These are phyloP conservation scores for Pseudogymnoascus sp. DNA, from an alignment of 2,329 filamentous ascomycete genomes.

Conservation along the genomic window DNA sequence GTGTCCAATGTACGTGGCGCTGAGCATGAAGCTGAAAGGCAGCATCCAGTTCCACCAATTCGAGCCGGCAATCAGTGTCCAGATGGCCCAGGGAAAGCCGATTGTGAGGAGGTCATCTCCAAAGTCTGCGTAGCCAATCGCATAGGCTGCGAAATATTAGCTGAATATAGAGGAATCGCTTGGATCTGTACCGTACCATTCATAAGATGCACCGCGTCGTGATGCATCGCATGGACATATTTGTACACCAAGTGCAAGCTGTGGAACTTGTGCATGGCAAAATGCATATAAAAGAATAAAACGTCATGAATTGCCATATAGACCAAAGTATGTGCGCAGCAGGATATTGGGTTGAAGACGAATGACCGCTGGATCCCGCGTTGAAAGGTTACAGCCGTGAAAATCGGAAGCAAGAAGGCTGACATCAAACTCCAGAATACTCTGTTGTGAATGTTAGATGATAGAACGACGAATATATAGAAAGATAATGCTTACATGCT, in stretches of 20 bases:
- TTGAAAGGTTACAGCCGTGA: neutral
- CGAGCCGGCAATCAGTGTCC: neutral
- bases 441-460: neutral
- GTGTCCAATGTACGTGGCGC: neutral
- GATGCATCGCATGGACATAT: neutral
- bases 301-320: neutral
- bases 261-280: neutral
- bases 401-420: neutral
- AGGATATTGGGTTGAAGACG: neutral
- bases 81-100: neutral
- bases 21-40: neutral
- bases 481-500: neutral
- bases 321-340: neutral
- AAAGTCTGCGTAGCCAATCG: neutral
- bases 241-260: neutral
- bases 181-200: neutral
- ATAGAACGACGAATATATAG: neutral
- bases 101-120: neutral
- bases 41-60: constrained; percentile 1
- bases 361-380: neutral
- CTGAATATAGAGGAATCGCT: too few species aligned
- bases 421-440: neutral
- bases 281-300: neutral
- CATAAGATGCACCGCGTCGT: neutral
- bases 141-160: neutral